These are phyloP conservation scores for Fusarium marasasianum DNA, from an alignment of 2,329 filamentous ascomycete species.

Conservation along the genomic window DNA sequence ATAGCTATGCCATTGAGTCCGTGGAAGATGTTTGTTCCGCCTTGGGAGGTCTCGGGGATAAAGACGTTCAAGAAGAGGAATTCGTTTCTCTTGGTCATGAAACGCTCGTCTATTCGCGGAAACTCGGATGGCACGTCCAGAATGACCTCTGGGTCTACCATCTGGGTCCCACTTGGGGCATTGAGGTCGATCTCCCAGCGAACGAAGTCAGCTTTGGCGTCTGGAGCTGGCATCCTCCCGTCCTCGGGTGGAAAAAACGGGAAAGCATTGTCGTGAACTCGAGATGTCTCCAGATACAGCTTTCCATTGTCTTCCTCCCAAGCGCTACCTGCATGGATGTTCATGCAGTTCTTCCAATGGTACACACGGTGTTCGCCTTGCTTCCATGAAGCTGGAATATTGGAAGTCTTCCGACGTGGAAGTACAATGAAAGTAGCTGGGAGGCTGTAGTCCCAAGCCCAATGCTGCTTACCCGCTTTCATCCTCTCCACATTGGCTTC, in stretches of 20 bases:
- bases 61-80: conserved; percentile 10
- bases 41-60: not conserved
- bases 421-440: conserved; percentile 7
- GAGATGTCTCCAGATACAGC: conserved; percentile 17
- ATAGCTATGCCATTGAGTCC: conserved; percentile 5
- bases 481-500: conserved; percentile 5
- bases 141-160: not conserved
- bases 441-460: conserved; percentile 1
- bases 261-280: conserved; percentile 23
- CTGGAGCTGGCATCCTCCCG: not conserved
- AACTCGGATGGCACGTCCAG: conserved; percentile 12
- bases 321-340: conserved; percentile 11
- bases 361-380: conserved; percentile 13
- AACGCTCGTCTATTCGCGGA: conserved; percentile 11
- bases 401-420: not conserved
- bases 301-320: conserved; percentile 20
- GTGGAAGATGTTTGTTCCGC: conserved; percentile 3
- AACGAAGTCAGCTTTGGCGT: conserved; percentile 5
- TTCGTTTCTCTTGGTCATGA: not conserved
- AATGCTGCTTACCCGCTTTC: conserved; percentile 22
- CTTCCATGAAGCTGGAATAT: not conserved
- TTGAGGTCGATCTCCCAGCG: conserved; percentile 26
- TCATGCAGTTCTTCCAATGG: conserved; percentile 19
- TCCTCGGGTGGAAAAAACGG: conserved; percentile 10
- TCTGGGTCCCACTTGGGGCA: not conserved